These are phyloP conservation scores for Sarocladiaceae sp. DNA, from an alignment of 2,329 filamentous ascomycete species.

Conservation along the genomic window DNA sequence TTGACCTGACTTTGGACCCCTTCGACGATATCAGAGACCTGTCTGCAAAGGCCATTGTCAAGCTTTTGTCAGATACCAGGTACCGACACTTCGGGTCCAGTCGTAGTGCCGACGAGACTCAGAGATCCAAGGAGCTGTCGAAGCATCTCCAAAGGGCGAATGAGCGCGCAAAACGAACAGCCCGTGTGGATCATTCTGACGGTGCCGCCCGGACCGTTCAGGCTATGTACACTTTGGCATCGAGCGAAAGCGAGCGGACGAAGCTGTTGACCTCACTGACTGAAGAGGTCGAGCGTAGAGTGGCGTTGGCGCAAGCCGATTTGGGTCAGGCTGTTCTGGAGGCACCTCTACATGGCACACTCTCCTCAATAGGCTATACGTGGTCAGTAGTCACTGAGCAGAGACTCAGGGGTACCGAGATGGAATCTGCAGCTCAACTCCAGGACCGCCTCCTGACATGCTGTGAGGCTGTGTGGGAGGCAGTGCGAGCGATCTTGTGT, in stretches of 20 bases:
- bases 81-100: slow-evolving; percentile 16
- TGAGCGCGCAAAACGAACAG: slow-evolving; percentile 58
- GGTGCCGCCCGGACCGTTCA: slow-evolving; percentile 75
- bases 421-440: slow-evolving; percentile 30
- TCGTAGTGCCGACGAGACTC: neutral
- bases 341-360: slow-evolving; percentile 62
- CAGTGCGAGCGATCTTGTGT: slow-evolving; percentile 73
- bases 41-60: slow-evolving; percentile 43
- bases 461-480: slow-evolving; percentile 67
- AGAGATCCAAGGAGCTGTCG: slow-evolving; percentile 33
- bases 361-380: slow-evolving; percentile 57
- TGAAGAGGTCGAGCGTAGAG: slow-evolving; percentile 55
- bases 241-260: slow-evolving; percentile 33
- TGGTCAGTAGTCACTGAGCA: slow-evolving; percentile 44
- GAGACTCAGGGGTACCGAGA: slow-evolving; percentile 29
- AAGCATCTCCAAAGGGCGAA: slow-evolving; percentile 37
- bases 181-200: slow-evolving; percentile 86
- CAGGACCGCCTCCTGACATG: slow-evolving; percentile 52
- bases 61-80: slow-evolving; percentile 36
- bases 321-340: slow-evolving; percentile 61
- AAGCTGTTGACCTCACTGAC: slow-evolving; percentile 53
- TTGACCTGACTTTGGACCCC: slow-evolving; percentile 79
- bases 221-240: slow-evolving; percentile 56
- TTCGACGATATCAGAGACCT: slow-evolving; percentile 82
- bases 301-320: slow-evolving; percentile 56